Base-by-base conservation (phyloP, 2,329 filamentous ascomycete species). In the Colletotrichum sp. region DNA sequence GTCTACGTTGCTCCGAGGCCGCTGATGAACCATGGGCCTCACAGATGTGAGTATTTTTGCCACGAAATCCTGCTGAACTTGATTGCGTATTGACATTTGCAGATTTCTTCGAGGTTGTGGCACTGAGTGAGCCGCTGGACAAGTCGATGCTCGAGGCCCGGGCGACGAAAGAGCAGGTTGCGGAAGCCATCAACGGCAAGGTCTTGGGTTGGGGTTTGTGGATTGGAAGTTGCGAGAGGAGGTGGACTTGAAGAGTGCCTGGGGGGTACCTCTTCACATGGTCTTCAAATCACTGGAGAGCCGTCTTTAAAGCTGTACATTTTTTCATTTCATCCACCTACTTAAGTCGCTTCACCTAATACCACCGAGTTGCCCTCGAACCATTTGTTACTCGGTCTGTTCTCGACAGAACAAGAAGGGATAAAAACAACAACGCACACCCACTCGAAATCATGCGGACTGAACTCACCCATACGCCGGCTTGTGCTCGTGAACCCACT, bases 21-120 rank as follows among this genome's bases (percentile, higher is more conserved):
- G 21, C 80, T 89, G 39, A 79, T 88, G 69, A 89, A 89, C 30
- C 87, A 90, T 78, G 89, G 89, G 0, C 84, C 85, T 26, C 89
- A 91, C 80, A 83, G 89, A 72, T 91, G 86, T 86, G 80, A 82
- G 85, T 79, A 1, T 8, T 62, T 32, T 13, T 4, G 4, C 7
- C 3, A 12, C 16, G 1, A 6, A 16, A 44, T 8, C 5, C 39
- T 32, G 26, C 7, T 2, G n/a, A 4, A 16, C 4, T 8, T 64
- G 76, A 44, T 77, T 24, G 10, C 9, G 21, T 34, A 24, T 26
- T 28, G 62, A 26, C 13, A 13, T 4, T 30, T 44, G n/a, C 57
- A 86, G 86, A 90, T 71, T 88, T 89, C 80, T 91, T 85, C 73
- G 83, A 88, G 76, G 80, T 91, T 18, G 79, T 91, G 66, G 89